These are phyloP conservation scores for Pythium scleroteichum DNA, from an alignment of 352 stramenopile genomes.

Conservation along the genomic window DNA sequence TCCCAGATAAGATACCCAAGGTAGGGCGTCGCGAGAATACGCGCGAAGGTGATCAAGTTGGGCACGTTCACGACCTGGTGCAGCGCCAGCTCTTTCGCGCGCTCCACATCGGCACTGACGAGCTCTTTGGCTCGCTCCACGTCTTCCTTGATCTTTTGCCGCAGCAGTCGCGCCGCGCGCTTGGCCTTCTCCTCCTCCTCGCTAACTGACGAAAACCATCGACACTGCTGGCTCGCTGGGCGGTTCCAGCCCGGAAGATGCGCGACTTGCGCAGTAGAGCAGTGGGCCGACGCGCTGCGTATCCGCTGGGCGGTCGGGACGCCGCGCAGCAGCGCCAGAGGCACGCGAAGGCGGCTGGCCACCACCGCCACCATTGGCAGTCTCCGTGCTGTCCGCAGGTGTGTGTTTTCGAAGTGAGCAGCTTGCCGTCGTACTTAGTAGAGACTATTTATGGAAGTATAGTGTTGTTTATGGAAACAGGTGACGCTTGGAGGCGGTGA, in stretches of 20 bases:
- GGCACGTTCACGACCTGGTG: conserved; percentile 78
- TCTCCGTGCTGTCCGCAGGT: not conserved
- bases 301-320: conserved; percentile 13
- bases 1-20: conserved; percentile 72
- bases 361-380: conserved; percentile 7
- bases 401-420: conserved; percentile 17
- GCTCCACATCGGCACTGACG: conserved; percentile 49
- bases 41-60: conserved; percentile 78
- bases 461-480: not conserved
- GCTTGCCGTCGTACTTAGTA: conserved; percentile 6
- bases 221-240: not conserved
- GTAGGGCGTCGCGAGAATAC: conserved; percentile 78
- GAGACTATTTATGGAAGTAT: conserved; percentile 3
- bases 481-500: not conserved
- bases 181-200: conserved; percentile 31
- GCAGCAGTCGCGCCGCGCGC: conserved; percentile 30
- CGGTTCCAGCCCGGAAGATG: not conserved
- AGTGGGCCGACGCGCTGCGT: not conserved
- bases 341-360: conserved; percentile 3
- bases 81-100: conserved; percentile 35
- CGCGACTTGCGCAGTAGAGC: not conserved
- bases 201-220: conserved; percentile 8
- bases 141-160: conserved; percentile 42
- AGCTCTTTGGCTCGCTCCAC: conserved; percentile 32
- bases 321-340: conserved; percentile 4